Evolutionary conservation across 169 alveolate species (phyloP).

Genomic region (Cryptosporidium xiaoi): DNA sequence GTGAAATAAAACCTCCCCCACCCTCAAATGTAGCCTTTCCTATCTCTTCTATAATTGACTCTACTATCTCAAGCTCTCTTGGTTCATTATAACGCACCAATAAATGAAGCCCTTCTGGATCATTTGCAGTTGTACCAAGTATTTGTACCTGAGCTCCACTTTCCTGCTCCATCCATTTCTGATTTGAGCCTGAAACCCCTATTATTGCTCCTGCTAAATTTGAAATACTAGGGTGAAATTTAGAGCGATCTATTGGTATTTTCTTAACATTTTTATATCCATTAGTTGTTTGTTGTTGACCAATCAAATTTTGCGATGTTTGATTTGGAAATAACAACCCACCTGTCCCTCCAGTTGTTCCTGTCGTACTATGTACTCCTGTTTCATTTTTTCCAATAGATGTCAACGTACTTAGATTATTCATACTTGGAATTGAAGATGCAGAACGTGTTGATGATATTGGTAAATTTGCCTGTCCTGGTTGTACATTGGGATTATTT

Average conservation of each 20-base stretch:
- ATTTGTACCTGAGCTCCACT: slow-evolving; percentile 74
- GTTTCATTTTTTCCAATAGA: too few species aligned
- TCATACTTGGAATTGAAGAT: neutral
- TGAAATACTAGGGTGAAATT: slow-evolving; percentile 69
- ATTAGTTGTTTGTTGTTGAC: neutral
- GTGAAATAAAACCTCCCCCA: slow-evolving; percentile 70
- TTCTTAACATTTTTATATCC: slow-evolving; percentile 47
- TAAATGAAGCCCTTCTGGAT: slow-evolving; percentile 65
- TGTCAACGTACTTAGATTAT: neutral
- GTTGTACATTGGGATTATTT: slow-evolving; percentile 56
- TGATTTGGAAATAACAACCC: neutral
- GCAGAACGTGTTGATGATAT: neutral
- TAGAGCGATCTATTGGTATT: slow-evolving; percentile 65
- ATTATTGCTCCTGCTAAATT: slow-evolving; percentile 72
- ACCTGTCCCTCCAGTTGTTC: neutral
- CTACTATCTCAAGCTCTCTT: slow-evolving; percentile 58
- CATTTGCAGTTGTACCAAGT: slow-evolving; percentile 72
- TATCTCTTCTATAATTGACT: slow-evolving; percentile 66
- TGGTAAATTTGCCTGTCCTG: too few species aligned
- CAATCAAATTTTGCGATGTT: slow-evolving; percentile 3
- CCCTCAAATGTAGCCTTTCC: slow-evolving; percentile 74
- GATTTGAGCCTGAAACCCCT: slow-evolving; percentile 71
- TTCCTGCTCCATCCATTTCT: slow-evolving; percentile 74
- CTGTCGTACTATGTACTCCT: neutral
- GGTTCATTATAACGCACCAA: slow-evolving; percentile 69